These are phyloP conservation scores for Rhinocladiella similis DNA, from an alignment of 2,329 filamentous ascomycete species.

Conservation along the genomic window DNA sequence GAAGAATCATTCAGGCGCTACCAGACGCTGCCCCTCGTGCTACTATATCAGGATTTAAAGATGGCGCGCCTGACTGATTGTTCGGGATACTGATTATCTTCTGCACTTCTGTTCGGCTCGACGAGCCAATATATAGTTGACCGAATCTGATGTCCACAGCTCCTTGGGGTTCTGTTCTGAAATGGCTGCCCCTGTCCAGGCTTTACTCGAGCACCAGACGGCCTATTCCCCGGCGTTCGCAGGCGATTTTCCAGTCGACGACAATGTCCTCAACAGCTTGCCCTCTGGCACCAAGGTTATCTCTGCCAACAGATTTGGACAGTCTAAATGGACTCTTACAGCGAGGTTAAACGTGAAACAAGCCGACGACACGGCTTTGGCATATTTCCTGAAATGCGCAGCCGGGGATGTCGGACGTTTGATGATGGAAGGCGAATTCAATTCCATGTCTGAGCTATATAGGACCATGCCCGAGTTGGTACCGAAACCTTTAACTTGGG, in stretches of 20 bases:
- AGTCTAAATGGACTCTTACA: slow-evolving; percentile 8
- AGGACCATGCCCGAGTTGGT: slow-evolving; percentile 32
- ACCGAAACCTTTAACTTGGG: slow-evolving; percentile 35
- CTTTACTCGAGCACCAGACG: too few relatives aligned
- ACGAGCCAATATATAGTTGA: too few relatives aligned
- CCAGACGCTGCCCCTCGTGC: too few relatives aligned
- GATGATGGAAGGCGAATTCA: slow-evolving; percentile 36
- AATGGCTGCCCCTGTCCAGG: too few relatives aligned
- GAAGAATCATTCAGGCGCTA: too few relatives aligned
- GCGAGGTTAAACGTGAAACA: background rate
- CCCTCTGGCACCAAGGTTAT: slow-evolving; percentile 3
- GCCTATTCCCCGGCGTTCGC: background rate
- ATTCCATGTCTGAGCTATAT: slow-evolving; percentile 34
- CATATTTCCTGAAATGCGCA: slow-evolving; percentile 20
- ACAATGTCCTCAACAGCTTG: slow-evolving; percentile 6
- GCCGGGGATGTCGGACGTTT: slow-evolving; percentile 7
- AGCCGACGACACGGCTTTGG: background rate
- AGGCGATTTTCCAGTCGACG: slow-evolving; percentile 7
- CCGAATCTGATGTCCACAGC: too few relatives aligned
- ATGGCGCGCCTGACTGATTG: too few relatives aligned
- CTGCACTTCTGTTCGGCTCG: too few relatives aligned
- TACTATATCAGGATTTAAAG: too few relatives aligned
- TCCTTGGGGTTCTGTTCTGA: too few relatives aligned
- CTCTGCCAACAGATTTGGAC: slow-evolving; percentile 1
- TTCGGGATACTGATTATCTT: too few relatives aligned